A percentile compares a stretch with the other conserved stretches of the same genome.
Evolutionary conservation across 768 basidiomycete species (phyloP).

Genomic region (Grammothele lineata): DNA sequence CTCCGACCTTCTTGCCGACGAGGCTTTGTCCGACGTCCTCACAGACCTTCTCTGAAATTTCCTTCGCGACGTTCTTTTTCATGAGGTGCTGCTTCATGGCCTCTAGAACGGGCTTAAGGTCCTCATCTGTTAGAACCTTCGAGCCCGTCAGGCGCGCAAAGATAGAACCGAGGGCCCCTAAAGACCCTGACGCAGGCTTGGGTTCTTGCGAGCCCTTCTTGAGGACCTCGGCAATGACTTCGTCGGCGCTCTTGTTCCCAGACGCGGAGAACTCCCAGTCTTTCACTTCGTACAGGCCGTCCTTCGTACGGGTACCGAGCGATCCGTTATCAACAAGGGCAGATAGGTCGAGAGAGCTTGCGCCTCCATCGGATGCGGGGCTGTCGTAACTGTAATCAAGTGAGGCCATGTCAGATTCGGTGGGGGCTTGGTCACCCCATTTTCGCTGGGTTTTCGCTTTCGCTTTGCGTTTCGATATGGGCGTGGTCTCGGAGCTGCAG

Average conservation of each 20-base stretch:
- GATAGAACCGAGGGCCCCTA: constrained; percentile 69
- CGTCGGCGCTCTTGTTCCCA: constrained; percentile 36
- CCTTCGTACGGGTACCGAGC: constrained; percentile 68
- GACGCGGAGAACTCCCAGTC: constrained; percentile 74
- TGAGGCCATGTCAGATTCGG: constrained; percentile 87
- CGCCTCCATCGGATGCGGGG: constrained; percentile 29
- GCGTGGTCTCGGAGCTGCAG: constrained; percentile 55
- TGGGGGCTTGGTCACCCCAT: constrained; percentile 83
- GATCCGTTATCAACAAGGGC: constrained; percentile 67
- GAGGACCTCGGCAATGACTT: constrained; percentile 59
- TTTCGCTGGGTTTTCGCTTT: constrained; percentile 75
- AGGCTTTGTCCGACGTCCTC: constrained; percentile 90
- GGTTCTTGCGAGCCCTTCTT: constrained; percentile 30
- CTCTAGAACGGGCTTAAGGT: constrained; percentile 82
- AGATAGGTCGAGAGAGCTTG: constrained; percentile 42
- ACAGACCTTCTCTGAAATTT: constrained; percentile 92
- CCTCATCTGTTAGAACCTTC: constrained; percentile 75
- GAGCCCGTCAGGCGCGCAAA: constrained; percentile 85
- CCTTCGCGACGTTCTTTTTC: constrained; percentile 97
- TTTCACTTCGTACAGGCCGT: constrained; percentile 70
- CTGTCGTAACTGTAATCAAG: constrained; percentile 82
- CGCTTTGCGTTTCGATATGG: constrained; percentile 39
- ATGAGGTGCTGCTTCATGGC: constrained; percentile 98
- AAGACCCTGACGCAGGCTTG: constrained; percentile 31
- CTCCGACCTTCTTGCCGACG: constrained; percentile 86